Evolutionary conservation across 225 moss, liverwort and hornwort genomes (phyloP).

Genomic region (Bryoerythrophyllum caledonicum): DNA sequence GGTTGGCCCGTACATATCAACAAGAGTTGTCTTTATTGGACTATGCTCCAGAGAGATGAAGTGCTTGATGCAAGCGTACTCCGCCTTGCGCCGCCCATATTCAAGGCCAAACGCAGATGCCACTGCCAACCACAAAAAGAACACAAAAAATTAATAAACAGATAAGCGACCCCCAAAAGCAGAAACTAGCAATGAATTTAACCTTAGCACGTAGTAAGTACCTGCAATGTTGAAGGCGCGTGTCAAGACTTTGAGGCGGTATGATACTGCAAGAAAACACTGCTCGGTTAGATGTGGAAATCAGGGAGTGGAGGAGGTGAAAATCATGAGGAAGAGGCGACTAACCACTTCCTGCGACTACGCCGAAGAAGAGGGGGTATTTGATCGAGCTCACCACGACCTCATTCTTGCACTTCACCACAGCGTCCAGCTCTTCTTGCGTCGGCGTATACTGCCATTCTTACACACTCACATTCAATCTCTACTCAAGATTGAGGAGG

Average conservation of each 20-base stretch:
- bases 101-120: conserved; percentile 46
- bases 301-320: conserved; percentile 2
- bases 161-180: background rate
- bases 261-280: conserved; percentile 39
- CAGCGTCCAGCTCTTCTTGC: conserved; percentile 37
- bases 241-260: conserved; percentile 39
- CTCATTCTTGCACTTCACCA: conserved; percentile 49
- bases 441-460: conserved; percentile 43
- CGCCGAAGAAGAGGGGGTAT: conserved; percentile 56
- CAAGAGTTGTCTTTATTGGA: conserved; percentile 42
- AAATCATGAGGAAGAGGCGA: conserved; percentile 19
- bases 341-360: conserved; percentile 51
- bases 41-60: conserved; percentile 47
- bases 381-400: conserved; percentile 31
- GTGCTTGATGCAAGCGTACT: conserved; percentile 51
- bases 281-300: conserved; percentile 26
- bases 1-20: conserved; percentile 46
- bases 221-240: conserved; percentile 47
- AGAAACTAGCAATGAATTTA: conserved; percentile 9
- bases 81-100: conserved; percentile 37
- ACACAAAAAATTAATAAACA: background rate
- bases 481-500: background rate
- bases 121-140: conserved; percentile 34
- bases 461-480: conserved; percentile 5
- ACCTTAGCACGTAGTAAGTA: background rate